A percentile compares a stretch with the other conserved stretches of the same genome.
These are phyloP conservation scores for Trichoderma afroharzianum DNA, from an alignment of 2,329 filamentous ascomycete species.

Conservation along the genomic window DNA sequence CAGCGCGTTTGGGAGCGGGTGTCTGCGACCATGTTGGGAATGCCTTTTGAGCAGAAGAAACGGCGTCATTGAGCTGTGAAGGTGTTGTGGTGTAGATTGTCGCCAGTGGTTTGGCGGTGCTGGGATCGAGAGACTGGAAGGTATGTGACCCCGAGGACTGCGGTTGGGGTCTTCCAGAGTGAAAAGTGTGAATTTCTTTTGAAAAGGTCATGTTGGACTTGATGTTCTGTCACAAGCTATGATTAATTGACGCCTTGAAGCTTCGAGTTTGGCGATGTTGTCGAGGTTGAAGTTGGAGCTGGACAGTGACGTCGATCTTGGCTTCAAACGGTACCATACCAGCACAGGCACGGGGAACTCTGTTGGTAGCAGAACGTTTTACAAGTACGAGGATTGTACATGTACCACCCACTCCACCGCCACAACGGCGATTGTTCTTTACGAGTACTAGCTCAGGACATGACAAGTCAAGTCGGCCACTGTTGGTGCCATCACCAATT, in stretches of 20 bases:
- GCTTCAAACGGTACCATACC: background rate
- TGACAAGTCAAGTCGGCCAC: background rate
- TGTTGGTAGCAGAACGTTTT: background rate
- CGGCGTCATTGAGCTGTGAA: constrained; percentile 65
- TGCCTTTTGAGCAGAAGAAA: constrained; percentile 66
- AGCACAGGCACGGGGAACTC: background rate
- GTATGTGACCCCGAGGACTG: constrained; percentile 54
- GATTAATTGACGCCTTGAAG: background rate
- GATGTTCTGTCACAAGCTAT: background rate
- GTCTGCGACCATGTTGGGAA: constrained; percentile 76
- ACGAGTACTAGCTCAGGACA: background rate
- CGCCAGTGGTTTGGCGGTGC: constrained; percentile 64
- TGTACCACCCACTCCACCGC: background rate
- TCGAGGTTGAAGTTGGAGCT: background rate
- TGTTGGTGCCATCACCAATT: background rate
- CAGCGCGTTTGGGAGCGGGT: constrained; percentile 68
- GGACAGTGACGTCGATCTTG: constrained; percentile 3
- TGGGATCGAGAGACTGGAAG: constrained; percentile 72
- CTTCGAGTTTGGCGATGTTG: background rate
- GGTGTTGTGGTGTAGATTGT: constrained; percentile 68
- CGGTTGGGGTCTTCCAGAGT: constrained; percentile 65
- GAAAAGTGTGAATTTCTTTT: constrained; percentile 61
- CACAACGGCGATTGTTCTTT: background rate
- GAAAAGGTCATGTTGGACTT: constrained; percentile 32
- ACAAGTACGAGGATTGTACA: background rate